These are phyloP conservation scores for Macadamia tetraphylla DNA, from an alignment of 164 flowering plant species.

Conservation along the genomic window DNA sequence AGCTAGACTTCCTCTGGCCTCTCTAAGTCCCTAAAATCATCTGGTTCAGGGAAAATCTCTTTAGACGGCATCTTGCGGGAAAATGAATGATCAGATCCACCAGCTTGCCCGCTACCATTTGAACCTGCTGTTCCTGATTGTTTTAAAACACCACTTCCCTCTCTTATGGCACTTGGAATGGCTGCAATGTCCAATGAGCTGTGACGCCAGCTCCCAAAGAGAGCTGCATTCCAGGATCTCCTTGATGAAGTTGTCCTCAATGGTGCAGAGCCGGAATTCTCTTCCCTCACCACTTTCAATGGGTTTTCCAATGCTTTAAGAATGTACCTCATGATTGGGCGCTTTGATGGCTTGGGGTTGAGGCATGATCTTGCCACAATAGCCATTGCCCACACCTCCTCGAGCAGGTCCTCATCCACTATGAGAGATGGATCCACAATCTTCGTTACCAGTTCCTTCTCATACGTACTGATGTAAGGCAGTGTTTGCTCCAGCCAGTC, in stretches of 20 bases:
- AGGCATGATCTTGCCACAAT: constrained; percentile 82
- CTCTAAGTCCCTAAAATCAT: constrained; percentile 39
- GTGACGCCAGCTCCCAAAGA: constrained; percentile 93
- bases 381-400: constrained; percentile 98
- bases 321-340: constrained; percentile 74
- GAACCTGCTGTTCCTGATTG: constrained; percentile 53
- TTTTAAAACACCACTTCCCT: constrained; percentile 41
- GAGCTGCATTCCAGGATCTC: constrained; percentile 88
- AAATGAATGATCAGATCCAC: constrained; percentile 43
- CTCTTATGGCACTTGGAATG: constrained; percentile 32
- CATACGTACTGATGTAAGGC: constrained; percentile 59
- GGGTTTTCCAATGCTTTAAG: constrained; percentile 86
- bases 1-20: constrained; percentile 29
- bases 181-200: constrained; percentile 59
- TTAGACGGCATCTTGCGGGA: constrained; percentile 59
- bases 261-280: constrained; percentile 58
- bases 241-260: constrained; percentile 76
- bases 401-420: constrained; percentile 70
- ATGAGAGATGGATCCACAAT: constrained; percentile 75
- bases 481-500: constrained; percentile 69
- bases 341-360: constrained; percentile 68
- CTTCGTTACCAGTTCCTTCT: constrained; percentile 62
- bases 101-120: constrained; percentile 44
- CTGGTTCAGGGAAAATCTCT: constrained; percentile 85
- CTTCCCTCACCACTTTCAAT: constrained; percentile 77